Evolutionary conservation across 1,139 yeast species (phyloP).

Genomic region (Taphrina pruni): DNA sequence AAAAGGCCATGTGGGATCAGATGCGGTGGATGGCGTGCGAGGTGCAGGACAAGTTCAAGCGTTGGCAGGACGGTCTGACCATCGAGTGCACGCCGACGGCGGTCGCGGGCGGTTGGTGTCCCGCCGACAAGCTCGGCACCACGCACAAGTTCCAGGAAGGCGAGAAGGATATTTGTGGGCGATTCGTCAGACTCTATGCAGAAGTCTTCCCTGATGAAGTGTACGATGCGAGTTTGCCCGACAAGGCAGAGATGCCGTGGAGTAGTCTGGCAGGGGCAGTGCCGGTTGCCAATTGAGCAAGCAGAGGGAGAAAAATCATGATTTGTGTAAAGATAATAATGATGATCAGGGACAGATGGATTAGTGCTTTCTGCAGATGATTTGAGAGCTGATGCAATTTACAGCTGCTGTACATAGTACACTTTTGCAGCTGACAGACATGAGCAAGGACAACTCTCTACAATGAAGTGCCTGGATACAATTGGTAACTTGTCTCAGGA

Average conservation of each 20-base stretch:
- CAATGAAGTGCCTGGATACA: too few species aligned
- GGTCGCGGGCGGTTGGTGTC: slow-evolving; percentile 7
- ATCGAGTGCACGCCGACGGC: slow-evolving; percentile 5
- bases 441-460: too few species aligned
- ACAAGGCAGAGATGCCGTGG: slow-evolving; percentile 11
- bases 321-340: too few species aligned
- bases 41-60: slow-evolving; percentile 5
- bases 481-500: too few species aligned
- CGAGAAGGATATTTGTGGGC: background rate
- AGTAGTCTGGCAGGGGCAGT: slow-evolving; percentile 4
- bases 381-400: too few species aligned
- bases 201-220: slow-evolving; percentile 1
- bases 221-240: slow-evolving; percentile 8
- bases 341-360: too few species aligned
- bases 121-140: background rate
- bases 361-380: too few species aligned
- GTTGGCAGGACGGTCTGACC: slow-evolving; percentile 21
- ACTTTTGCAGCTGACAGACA: too few species aligned
- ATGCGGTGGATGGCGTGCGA: slow-evolving; percentile 32
- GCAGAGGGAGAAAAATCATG: too few species aligned
- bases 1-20: slow-evolving; percentile 32
- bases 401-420: too few species aligned
- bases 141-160: background rate
- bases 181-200: slow-evolving; percentile 2
- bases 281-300: background rate